These are phyloP conservation scores for Penicillium frequentans DNA, from an alignment of 2,329 filamentous ascomycete genomes.

Conservation along the genomic window DNA sequence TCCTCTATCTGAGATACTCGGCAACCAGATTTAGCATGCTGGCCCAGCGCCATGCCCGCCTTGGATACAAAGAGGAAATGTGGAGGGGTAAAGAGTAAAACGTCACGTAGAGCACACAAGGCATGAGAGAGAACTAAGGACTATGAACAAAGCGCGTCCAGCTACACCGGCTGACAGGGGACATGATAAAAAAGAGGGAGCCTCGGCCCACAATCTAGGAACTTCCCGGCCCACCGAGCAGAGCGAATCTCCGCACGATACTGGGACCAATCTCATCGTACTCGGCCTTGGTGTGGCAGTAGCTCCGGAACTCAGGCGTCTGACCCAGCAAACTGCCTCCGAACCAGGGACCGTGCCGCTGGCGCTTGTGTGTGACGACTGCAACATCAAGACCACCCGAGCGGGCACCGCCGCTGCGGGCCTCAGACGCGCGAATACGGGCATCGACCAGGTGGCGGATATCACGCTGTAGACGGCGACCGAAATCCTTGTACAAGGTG, in stretches of 20 bases:
- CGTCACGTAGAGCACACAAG: conserved; percentile 8
- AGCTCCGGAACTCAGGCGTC: conserved; percentile 97
- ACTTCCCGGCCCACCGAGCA: conserved; percentile 83
- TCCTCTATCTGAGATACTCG: conserved; percentile 14
- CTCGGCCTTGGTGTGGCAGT: conserved; percentile 89
- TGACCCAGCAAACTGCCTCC: conserved; percentile 94
- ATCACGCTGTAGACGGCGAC: conserved; percentile 89
- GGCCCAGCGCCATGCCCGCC: conserved; percentile 16
- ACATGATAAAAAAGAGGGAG: conserved; percentile 18
- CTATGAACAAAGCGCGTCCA: conserved; percentile 31
- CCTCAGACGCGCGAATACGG: conserved; percentile 88
- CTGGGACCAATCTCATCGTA: conserved; percentile 96
- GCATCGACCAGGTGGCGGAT: conserved; percentile 95
- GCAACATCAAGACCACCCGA: conserved; percentile 94
- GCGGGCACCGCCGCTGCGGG: conserved; percentile 84
- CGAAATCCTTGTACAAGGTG: conserved; percentile 98
- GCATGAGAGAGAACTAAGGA: conserved; percentile 18
- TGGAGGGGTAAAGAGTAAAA: conserved; percentile 9
- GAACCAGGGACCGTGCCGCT: conserved; percentile 98
- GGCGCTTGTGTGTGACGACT: conserved; percentile 95
- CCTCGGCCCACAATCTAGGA: conserved; percentile 29
- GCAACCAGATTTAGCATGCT: conserved; percentile 15
- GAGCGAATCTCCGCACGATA: conserved; percentile 90
- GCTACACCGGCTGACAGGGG: conserved; percentile 24
- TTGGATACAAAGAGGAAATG: conserved; percentile 10